These are phyloP conservation scores for Stereum hirsutum DNA, from an alignment of 1,284 basidiomycete species.

Conservation along the genomic window DNA sequence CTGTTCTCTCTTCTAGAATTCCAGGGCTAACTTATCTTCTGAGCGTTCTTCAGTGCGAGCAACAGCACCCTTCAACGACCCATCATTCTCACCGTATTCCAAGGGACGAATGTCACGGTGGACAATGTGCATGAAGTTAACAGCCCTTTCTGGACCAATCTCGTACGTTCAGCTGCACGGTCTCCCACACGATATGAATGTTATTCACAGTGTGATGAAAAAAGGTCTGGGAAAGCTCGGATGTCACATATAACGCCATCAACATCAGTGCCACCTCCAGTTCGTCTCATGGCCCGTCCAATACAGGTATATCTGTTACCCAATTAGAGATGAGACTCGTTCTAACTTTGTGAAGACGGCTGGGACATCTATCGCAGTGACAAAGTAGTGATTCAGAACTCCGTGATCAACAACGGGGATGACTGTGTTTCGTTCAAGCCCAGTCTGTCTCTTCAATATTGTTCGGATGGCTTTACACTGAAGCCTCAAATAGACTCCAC, in stretches of 20 bases:
- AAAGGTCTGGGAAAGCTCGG: constrained; percentile 23
- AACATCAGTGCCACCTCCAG: constrained; percentile 28
- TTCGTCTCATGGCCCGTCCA: constrained; percentile 32
- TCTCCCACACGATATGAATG: too few relatives aligned
- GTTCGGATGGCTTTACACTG: neutral
- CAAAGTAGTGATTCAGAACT: constrained; percentile 21
- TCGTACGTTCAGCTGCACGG: constrained; percentile 28
- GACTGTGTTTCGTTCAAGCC: constrained; percentile 38
- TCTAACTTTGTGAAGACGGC: too few relatives aligned
- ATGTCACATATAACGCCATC: constrained; percentile 34
- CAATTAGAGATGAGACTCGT: too few relatives aligned
- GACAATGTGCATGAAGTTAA: constrained; percentile 33
- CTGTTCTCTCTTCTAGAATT: too few relatives aligned
- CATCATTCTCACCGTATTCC: constrained; percentile 50
- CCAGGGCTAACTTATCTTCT: too few relatives aligned
- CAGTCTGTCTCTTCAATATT: constrained; percentile 17
- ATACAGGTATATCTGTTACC: too few relatives aligned
- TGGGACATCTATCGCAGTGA: constrained; percentile 51
- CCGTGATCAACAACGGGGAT: constrained; percentile 23
- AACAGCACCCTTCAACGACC: constrained; percentile 43
- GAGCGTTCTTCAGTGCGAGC: constrained; percentile 13
- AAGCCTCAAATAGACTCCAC: constrained; percentile 22
- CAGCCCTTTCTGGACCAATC: constrained; percentile 46
- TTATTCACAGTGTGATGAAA: too few relatives aligned
- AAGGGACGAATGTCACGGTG: constrained; percentile 43